phyloP scores from a whole-genome alignment of 2,329 filamentous ascomycete species.

The Arthrobotrys sinensis region DNA sequence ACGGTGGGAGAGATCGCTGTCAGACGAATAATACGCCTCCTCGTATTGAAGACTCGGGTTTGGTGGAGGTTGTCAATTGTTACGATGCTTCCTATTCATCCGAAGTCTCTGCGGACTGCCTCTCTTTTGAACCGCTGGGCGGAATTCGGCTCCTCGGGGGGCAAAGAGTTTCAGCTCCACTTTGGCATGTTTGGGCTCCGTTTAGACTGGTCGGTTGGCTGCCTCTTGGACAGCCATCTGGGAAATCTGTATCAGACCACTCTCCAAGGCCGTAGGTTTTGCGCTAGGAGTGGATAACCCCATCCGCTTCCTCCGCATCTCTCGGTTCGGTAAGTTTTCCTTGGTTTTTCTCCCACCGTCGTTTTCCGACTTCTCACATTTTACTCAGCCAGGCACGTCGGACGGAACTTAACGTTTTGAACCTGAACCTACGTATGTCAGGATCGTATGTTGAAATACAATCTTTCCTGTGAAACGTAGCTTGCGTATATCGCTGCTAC shows the following conservation, averaged over 20 bases:
- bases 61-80: slow-evolving; percentile 11
- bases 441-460: slow-evolving; percentile 31
- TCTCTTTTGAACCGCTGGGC: slow-evolving; percentile 37
- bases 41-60: slow-evolving; percentile 35
- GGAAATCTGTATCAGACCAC: slow-evolving; percentile 44
- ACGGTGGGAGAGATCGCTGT: slow-evolving; percentile 21
- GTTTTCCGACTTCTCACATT: slow-evolving; percentile 26
- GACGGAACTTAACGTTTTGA: slow-evolving; percentile 9
- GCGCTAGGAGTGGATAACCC: slow-evolving; percentile 28
- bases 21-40: slow-evolving; percentile 32
- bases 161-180: slow-evolving; percentile 55
- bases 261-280: slow-evolving; percentile 29
- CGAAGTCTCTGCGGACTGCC: slow-evolving; percentile 54
- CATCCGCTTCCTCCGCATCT: slow-evolving; percentile 56
- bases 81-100: slow-evolving; percentile 43
- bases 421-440: background rate
- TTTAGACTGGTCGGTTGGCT: slow-evolving; percentile 42
- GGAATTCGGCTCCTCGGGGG: slow-evolving; percentile 57
- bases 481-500: slow-evolving; percentile 16
- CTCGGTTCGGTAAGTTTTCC: slow-evolving; percentile 35
- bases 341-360: slow-evolving; percentile 33
- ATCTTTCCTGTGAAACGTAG: slow-evolving; percentile 19
- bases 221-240: slow-evolving; percentile 7
- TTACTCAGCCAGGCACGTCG: background rate
- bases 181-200: slow-evolving; percentile 35